A percentile compares a stretch with the other conserved stretches of the same genome.
Conservation (phyloP, 805 yeast genomes). For the Candida mattraensis region DNA sequence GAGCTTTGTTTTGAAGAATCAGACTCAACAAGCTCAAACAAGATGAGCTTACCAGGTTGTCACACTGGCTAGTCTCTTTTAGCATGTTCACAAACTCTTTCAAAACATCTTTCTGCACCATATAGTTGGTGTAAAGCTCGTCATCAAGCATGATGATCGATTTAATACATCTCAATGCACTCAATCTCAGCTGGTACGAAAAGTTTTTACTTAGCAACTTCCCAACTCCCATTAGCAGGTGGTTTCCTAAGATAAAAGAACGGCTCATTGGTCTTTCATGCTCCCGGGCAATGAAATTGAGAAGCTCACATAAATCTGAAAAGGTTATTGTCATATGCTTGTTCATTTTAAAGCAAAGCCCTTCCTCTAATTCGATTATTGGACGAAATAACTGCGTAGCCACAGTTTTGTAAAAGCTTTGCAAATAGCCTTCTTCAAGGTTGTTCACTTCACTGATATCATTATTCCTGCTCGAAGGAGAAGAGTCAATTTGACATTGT, state of each 20-base stretch:
- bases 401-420: slow-evolving; percentile 57
- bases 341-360: slow-evolving; percentile 1
- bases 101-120: slow-evolving; percentile 58
- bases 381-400: slow-evolving; percentile 32
- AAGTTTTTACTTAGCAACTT: slow-evolving; percentile 44
- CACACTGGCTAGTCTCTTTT: slow-evolving; percentile 44
- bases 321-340: slow-evolving; percentile 19
- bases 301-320: slow-evolving; percentile 59
- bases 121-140: slow-evolving; percentile 53
- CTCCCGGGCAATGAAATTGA: slow-evolving; percentile 63
- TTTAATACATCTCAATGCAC: slow-evolving; percentile 70
- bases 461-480: slow-evolving; percentile 12
- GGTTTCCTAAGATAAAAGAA: slow-evolving; percentile 60
- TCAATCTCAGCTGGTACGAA: slow-evolving; percentile 55
- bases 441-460: slow-evolving; percentile 13
- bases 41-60: slow-evolving; percentile 73
- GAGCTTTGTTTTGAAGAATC: slow-evolving; percentile 20
- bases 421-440: slow-evolving; percentile 39
- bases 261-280: slow-evolving; percentile 61
- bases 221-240: slow-evolving; percentile 56
- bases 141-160: slow-evolving; percentile 63
- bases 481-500: slow-evolving; percentile 14
- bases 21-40: slow-evolving; percentile 56
- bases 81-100: slow-evolving; percentile 48
- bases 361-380: slow-evolving; percentile 17